A percentile compares a stretch with the other conserved stretches of the same genome.
These are phyloP conservation scores for Pulveroboletus ravenelii DNA, from an alignment of 768 basidiomycete species.

Conservation along the genomic window DNA sequence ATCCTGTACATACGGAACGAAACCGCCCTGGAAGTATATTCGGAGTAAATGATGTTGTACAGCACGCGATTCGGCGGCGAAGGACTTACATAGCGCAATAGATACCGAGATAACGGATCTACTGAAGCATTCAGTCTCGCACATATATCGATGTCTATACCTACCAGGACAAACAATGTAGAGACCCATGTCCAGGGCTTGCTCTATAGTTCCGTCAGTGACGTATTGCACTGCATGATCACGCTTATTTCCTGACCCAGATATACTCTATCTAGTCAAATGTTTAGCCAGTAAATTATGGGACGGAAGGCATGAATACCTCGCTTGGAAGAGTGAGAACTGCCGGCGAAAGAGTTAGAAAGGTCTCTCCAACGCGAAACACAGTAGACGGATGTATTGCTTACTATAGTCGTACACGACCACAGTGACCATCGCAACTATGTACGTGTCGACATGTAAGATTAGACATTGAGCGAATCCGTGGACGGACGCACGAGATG, in stretches of 20 bases:
- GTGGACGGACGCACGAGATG: not conserved
- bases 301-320: not conserved
- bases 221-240: not conserved
- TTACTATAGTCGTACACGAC: not conserved
- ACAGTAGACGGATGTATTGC: not conserved
- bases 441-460: not conserved
- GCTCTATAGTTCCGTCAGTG: not conserved
- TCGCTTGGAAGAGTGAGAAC: not conserved
- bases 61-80: not conserved
- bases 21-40: not conserved
- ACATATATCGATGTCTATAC: not conserved
- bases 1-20: not conserved
- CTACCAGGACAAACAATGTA: not conserved
- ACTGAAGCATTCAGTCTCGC: not conserved
- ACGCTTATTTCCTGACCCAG: not conserved
- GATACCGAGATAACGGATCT: not conserved
- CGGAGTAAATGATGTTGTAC: not conserved
- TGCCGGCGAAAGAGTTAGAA: not conserved
- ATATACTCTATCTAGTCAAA: not conserved
- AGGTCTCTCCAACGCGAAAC: not conserved
- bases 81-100: not conserved
- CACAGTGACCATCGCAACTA: not conserved
- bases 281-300: not conserved
- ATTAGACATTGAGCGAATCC: not conserved
- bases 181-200: not conserved